Percentiles rank a stretch among this genome's conserved stretches.
Conservation (phyloP, 2,329 filamentous ascomycete genomes). For the Colletotrichum graminicola region DNA sequence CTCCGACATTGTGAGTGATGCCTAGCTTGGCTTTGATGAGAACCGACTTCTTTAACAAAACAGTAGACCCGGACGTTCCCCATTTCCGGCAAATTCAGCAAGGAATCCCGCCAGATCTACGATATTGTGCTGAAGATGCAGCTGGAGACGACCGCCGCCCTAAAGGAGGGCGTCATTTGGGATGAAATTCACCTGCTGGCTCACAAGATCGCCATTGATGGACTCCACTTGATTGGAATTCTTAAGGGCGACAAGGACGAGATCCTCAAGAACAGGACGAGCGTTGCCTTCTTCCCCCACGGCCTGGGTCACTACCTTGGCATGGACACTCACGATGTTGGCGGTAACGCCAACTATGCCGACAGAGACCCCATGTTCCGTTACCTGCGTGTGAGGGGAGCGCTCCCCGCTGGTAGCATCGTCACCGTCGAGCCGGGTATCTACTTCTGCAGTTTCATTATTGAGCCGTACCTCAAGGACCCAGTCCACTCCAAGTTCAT, state of each 20-base stretch:
- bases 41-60: slow-evolving; percentile 52
- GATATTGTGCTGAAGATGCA: slow-evolving; percentile 91
- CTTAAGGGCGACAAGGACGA: slow-evolving; percentile 76
- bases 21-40: neutral
- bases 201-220: slow-evolving; percentile 85
- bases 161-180: slow-evolving; percentile 82
- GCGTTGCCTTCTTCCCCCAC: slow-evolving; percentile 91
- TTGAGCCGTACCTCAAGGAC: slow-evolving; percentile 82
- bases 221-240: slow-evolving; percentile 81
- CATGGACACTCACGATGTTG: slow-evolving; percentile 92
- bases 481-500: slow-evolving; percentile 82
- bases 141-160: slow-evolving; percentile 76
- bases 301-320: slow-evolving; percentile 92
- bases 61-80: slow-evolving; percentile 86
- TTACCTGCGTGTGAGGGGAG: slow-evolving; percentile 84
- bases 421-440: slow-evolving; percentile 96
- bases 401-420: slow-evolving; percentile 79
- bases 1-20: slow-evolving; percentile 65
- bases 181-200: slow-evolving; percentile 85
- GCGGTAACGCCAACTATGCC: slow-evolving; percentile 80
- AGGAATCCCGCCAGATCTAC: slow-evolving; percentile 81
- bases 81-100: slow-evolving; percentile 77
- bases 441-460: slow-evolving; percentile 93
- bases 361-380: slow-evolving; percentile 88
- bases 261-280: slow-evolving; percentile 83